Percentiles rank a stretch among this genome's conserved stretches.
Evolutionary conservation across 257 asterid species (phyloP).

Genomic region (Solanum neorickii): DNA sequence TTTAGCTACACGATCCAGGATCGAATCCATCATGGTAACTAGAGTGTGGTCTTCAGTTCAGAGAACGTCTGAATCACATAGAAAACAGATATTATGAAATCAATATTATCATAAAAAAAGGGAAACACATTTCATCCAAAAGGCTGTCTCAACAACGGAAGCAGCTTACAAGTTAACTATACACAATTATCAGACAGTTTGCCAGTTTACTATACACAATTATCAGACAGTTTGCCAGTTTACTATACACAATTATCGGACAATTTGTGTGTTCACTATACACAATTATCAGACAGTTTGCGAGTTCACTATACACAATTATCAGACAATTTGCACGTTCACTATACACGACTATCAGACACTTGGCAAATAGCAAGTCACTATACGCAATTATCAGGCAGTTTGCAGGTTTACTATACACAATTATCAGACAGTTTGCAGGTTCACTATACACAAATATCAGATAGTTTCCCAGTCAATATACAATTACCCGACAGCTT

Average conservation of each 20-base stretch:
- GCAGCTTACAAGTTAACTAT: not conserved
- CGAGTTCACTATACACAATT: not conserved
- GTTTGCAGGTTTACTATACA: not conserved
- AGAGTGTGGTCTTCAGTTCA: not conserved
- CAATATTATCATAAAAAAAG: not conserved
- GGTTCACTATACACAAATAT: not conserved
- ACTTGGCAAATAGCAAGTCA: too few relatives aligned
- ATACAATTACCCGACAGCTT: not conserved
- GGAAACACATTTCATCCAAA: not conserved
- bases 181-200: not conserved
- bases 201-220: not conserved
- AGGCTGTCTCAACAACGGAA: not conserved
- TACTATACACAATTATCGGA: not conserved
- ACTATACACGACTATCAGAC: not conserved
- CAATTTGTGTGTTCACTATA: not conserved
- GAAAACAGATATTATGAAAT: not conserved
- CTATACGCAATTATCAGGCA: not conserved
- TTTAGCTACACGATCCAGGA: constrained; percentile 27
- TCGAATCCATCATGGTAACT: constrained; percentile 7
- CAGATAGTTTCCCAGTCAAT: not conserved
- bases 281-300: not conserved
- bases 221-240: not conserved
- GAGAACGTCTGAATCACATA: not conserved
- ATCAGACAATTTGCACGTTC: not conserved
- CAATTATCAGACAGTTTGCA: not conserved